Base-by-base conservation (phyloP, 192 early-diverging fungal species). In the Chytriomyces sp. region DNA sequence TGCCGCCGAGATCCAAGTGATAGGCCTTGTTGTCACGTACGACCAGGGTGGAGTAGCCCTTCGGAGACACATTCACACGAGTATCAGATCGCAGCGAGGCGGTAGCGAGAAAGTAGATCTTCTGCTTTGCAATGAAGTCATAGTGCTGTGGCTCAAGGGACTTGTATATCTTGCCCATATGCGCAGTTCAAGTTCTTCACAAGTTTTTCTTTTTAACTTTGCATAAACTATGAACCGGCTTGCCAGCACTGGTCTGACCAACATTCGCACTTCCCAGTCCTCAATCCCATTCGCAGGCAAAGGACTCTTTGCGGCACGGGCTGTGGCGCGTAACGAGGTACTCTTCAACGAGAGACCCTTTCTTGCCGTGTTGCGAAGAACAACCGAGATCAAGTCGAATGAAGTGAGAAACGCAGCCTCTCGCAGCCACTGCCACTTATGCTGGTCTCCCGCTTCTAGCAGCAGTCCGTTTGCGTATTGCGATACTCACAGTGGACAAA, bases 1-100 rank as follows among this genome's bases (percentile, higher is more conserved):
- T 82, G 11, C 77, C 77, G 63, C 77, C 79, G 8, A 78, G 50
- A 35, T 78, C 77, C 28, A 78, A 67, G 50, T 76, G 69, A 26
- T 43, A 61, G 18, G 47, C 77, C 35, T 45, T 79, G 69, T 72
- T 59, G 61, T 35, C 61, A n/a, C 10, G n/a, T 18, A 78, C 77
- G 4, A 24, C 23, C 35, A 77, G 47, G 7, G 77, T 47, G 16
- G 73, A 77, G 74, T 72, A 35, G 45, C 77, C 77, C 79, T 78
- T 78, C 44, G 77, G 77, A 6, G 77, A 78, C n/a, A 78, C 61
- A 35, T 78, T 78, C 2, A 78, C 76, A 11, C 69, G 59, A 16
- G 53, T 20, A 28, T 78, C 9, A 3, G 61, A 6, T 4, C 9
- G 8, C 20, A 72, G 45, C 8, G 77, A 61, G 2, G 77, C 78